Base-by-base conservation (phyloP, 768 basidiomycete genomes). In the Hypholoma fasciculare region DNA sequence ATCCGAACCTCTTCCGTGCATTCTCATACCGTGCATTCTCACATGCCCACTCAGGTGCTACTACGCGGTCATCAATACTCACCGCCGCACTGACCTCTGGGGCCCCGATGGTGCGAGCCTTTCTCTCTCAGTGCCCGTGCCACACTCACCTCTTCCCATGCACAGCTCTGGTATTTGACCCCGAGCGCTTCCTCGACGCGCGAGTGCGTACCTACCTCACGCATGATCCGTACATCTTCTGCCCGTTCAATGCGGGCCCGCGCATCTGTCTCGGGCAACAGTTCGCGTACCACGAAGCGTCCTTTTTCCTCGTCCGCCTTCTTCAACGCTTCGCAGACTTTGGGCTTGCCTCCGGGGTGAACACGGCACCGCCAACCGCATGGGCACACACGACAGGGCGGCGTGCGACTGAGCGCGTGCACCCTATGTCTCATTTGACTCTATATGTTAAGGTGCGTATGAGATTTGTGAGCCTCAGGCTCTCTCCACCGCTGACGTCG, bases 211-310 rank as follows among this genome's bases (percentile, higher is more conserved):
- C 79, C 62, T 83, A 83, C 57, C 72, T 86, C 17, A 74, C 72
- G 0, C 76, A 78, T 1, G 87, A 87, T 59, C 85, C 86, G 1
- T 87, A 82, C 74, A 88, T 90, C 59, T 89, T 88, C 69, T 70
- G 84, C 5, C 86, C 87, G 0, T 88, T 88, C 72, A 87, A 87
- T 57, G 85, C 84, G 0, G 87, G 85, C 1, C 87, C 86, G 5
- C 75, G 87, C 9, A 84, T 86, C 59, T 88, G 87, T 55, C 75
- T 86, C 8, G 87, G 71, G 8, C 71, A 74, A 57, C 71, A 74
- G 81, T 86, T 87, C 64, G 87, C 87, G 8, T 88, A 89, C 70
- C 77, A 87, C 58, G 85, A 87, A 64, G 70, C 78, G 7, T 84
- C 85, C 2, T 88, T 84, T 68, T 79, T 86, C 70, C 72, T 85